Conservation (phyloP, 2,329 filamentous ascomycete species). For the Cercospora zeina region DNA sequence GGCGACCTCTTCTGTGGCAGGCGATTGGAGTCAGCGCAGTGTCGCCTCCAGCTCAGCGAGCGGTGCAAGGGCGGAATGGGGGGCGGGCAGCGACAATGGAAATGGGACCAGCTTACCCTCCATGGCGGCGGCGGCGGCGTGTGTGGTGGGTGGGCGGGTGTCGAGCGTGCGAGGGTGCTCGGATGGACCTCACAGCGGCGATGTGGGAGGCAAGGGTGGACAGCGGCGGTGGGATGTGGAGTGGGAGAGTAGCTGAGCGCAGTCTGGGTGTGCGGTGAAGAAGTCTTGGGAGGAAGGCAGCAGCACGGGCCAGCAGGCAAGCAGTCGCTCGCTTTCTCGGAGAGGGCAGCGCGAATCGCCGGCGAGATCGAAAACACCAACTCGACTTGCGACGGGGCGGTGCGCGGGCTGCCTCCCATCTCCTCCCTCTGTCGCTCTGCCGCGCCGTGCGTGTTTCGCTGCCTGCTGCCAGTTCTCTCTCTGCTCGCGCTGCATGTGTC, state of each 20-base stretch:
- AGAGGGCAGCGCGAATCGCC: conserved; percentile 12
- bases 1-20: conserved; percentile 89
- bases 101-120: conserved; percentile 36
- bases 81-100: conserved; percentile 21
- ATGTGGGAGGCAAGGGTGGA: conserved; percentile 6
- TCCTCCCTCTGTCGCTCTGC: background rate
- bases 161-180: conserved; percentile 18
- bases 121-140: conserved; percentile 34
- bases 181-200: conserved; percentile 3
- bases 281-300: conserved; percentile 15
- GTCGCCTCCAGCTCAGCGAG: conserved; percentile 13
- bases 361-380: conserved; percentile 9
- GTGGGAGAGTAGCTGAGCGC: conserved; percentile 6
- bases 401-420: background rate
- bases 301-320: background rate
- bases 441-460: conserved; percentile 9
- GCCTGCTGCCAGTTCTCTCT: background rate
- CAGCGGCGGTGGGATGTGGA: conserved; percentile 1
- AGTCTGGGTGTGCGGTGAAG: conserved; percentile 14
- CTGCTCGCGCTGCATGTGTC: background rate
- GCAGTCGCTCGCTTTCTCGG: conserved; percentile 11
- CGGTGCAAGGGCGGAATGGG: conserved; percentile 22
- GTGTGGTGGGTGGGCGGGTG: conserved; percentile 14
- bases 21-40: conserved; percentile 31
- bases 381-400: background rate